Conservation (phyloP, 2,329 filamentous ascomycete genomes). For the Neonectria magnoliae region DNA sequence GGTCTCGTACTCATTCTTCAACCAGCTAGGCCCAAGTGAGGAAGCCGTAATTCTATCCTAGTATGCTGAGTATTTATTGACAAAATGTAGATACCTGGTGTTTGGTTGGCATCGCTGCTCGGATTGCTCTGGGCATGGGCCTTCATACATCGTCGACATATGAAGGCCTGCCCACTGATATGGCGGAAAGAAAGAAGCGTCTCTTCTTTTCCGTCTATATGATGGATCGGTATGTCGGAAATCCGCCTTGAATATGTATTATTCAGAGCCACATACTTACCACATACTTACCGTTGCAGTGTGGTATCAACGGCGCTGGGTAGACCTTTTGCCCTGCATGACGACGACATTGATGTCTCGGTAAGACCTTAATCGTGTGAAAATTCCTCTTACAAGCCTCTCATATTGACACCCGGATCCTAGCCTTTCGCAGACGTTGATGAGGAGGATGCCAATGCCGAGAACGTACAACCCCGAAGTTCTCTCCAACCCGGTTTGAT, state of each 20-base stretch:
- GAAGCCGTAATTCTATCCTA: too few relatives aligned
- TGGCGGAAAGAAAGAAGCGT: constrained; percentile 51
- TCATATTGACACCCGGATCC: not conserved
- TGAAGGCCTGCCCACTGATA: constrained; percentile 44
- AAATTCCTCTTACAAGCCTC: not conserved
- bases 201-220: constrained; percentile 60
- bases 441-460: constrained; percentile 46
- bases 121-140: constrained; percentile 56
- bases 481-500: constrained; percentile 48
- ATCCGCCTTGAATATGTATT: too few relatives aligned
- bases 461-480: constrained; percentile 30
- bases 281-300: constrained; percentile 31
- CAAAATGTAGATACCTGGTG: constrained; percentile 54
- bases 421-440: constrained; percentile 51
- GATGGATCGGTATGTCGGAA: constrained; percentile 57
- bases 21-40: constrained; percentile 56
- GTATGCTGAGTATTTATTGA: not conserved
- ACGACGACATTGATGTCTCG: constrained; percentile 56
- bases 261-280: too few relatives aligned
- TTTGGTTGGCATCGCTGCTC: constrained; percentile 54
- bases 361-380: constrained; percentile 34
- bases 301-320: constrained; percentile 57
- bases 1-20: constrained; percentile 60
- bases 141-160: constrained; percentile 52
- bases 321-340: constrained; percentile 56